These are phyloP conservation scores for Fusarium tupiense DNA, from an alignment of 2,329 filamentous ascomycete species.

Conservation along the genomic window DNA sequence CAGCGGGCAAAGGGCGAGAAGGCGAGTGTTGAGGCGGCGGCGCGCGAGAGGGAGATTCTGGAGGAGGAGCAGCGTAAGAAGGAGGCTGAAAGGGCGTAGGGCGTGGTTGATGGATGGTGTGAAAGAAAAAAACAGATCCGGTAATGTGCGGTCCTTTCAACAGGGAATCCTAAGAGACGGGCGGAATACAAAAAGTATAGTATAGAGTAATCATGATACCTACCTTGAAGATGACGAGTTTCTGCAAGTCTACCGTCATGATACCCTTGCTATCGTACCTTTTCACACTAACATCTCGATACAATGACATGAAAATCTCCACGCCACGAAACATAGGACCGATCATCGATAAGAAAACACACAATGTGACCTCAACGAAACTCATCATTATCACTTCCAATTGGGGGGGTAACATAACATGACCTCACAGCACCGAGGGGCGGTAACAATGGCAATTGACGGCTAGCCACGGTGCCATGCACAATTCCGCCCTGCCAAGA, in stretches of 20 bases:
- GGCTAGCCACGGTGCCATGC: conserved; percentile 34
- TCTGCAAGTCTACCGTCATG: neutral
- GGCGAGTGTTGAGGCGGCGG: conserved; percentile 76
- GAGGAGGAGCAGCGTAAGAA: conserved; percentile 66
- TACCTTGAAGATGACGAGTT: neutral
- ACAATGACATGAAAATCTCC: conserved; percentile 17
- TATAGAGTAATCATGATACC: conserved; percentile 31
- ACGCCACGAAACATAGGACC: neutral
- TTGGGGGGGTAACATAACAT: neutral
- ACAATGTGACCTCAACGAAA: conserved; percentile 25
- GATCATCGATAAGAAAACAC: conserved; percentile 16
- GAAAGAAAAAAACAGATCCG: neutral
- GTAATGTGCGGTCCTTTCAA: conserved; percentile 39
- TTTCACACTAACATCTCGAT: neutral
- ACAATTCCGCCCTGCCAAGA: conserved; percentile 39
- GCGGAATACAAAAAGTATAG: neutral
- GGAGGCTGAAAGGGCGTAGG: conserved; percentile 54
- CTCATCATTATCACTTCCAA: neutral
- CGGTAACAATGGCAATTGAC: conserved; percentile 37
- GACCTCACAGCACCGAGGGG: conserved; percentile 17
- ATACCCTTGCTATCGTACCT: neutral
- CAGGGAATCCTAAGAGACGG: conserved; percentile 27
- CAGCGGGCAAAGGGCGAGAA: conserved; percentile 93
- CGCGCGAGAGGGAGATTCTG: conserved; percentile 68
- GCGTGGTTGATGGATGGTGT: conserved; percentile 15